Evolutionary conservation across 2,329 filamentous ascomycete genomes (phyloP), one percentile per base, ranked within the genome.

Genomic region (Aspergillus spinulosporus): DNA sequence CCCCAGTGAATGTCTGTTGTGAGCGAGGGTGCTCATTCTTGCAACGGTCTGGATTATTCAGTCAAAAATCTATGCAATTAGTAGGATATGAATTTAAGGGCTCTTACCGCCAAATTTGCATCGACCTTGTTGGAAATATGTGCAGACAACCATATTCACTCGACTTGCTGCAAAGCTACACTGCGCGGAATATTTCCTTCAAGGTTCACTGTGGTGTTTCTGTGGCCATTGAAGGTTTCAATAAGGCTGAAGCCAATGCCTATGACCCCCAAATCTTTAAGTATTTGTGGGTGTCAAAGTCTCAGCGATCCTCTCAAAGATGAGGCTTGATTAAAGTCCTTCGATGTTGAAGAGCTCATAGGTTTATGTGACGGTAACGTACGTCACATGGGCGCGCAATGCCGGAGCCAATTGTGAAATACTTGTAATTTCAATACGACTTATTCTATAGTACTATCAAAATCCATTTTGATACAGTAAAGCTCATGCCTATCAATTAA

Each of bases 91-190:
- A n/a, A 15, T 8, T 12, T 31, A 21, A 5, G 21, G 39, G n/a
- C 8, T 12, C 78, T 61, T 76, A 87, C 86, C 78, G 74, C 87
- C 87, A 68, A 82, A 85, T 66, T 76, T 83, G 77, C 88, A 91
- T 60, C 78, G 79, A 43, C 86, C 86, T 68, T 86, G 80, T 68
- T 82, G 80, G 66, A 80, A 90, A 70, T 83, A 90, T 61, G 73
- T 80, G 77, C 88, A 90, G 54, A 88, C 64, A 9, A 68, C 68
- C 76, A 78, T 78, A 14, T 51, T 69, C 54, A 49, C 32, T 52
- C 51, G 28, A n/a, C 15, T 32, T n/a, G 29, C 12, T 9, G n/a
- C n/a, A 32, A 21, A 28, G 31, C 15, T 37, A 53, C 7, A 5
- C 8, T 31, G 42, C 32, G 12, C 28, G 26, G 39, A 29, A 14